Evolutionary conservation across 2,329 filamentous ascomycete genomes (phyloP).

Genomic region (Dryadomyces sulphureus): DNA sequence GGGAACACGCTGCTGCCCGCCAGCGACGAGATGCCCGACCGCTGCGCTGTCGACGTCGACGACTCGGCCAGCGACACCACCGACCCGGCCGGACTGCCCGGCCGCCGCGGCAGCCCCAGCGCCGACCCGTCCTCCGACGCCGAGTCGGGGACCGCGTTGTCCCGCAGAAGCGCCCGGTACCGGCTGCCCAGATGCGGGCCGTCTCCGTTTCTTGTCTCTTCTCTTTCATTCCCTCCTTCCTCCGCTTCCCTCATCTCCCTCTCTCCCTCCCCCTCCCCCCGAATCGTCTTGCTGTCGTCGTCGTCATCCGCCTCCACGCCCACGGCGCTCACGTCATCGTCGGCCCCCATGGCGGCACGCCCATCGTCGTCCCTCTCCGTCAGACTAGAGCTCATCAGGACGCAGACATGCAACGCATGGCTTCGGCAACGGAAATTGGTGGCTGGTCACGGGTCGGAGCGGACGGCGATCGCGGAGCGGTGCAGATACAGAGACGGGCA

Average conservation of each 20-base stretch:
- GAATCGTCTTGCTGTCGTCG: conserved; percentile 28
- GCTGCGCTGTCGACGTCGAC: conserved; percentile 65
- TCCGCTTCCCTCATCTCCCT: conserved; percentile 9
- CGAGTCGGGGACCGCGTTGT: conserved; percentile 26
- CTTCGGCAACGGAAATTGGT: conserved; percentile 4
- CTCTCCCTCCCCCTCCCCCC: conserved; percentile 17
- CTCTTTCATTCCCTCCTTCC: conserved; percentile 17
- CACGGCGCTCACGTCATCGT: conserved; percentile 7
- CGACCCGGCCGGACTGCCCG: conserved; percentile 55
- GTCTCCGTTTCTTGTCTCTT: too few relatives aligned
- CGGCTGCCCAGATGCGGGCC: conserved; percentile 21
- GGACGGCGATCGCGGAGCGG: neutral
- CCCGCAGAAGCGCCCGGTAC: conserved; percentile 29
- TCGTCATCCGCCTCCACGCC: conserved; percentile 16
- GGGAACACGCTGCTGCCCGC: conserved; percentile 52
- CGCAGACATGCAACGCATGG: conserved; percentile 9
- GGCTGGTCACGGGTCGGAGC: neutral
- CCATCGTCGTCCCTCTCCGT: conserved; percentile 10
- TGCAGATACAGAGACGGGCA: neutral
- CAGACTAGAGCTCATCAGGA: conserved; percentile 12
- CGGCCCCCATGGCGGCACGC: conserved; percentile 4
- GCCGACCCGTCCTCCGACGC: conserved; percentile 42
- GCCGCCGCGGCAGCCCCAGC: conserved; percentile 31
- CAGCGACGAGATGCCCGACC: conserved; percentile 44
- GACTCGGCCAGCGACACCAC: conserved; percentile 58